Percentiles rank a stretch among this genome's conserved stretches.
Conservation (phyloP, 2,329 filamentous ascomycete species). For the Samsoniella hepiali region DNA sequence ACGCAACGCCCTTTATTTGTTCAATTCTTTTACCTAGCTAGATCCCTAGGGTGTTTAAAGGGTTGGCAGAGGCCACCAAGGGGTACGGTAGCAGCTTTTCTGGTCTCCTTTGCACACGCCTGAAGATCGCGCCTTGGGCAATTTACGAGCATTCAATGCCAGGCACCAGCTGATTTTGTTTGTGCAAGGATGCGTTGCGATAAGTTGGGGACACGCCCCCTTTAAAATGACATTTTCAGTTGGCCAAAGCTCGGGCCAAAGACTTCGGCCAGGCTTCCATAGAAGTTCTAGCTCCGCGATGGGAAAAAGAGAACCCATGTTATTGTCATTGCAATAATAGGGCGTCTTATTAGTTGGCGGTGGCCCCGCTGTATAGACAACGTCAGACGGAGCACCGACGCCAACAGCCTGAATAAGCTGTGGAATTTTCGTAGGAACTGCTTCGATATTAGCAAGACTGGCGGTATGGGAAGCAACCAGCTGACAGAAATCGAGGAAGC, state of each 20-base stretch:
- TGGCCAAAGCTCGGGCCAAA: background rate
- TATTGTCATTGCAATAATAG: no score
- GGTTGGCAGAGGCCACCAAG: background rate
- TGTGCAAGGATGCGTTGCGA: background rate
- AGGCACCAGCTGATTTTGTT: background rate
- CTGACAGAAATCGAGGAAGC: no score
- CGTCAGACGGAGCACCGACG: background rate
- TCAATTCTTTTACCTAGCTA: background rate
- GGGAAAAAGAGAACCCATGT: background rate
- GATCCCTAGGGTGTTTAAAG: background rate
- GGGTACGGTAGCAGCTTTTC: background rate
- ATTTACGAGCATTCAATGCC: background rate
- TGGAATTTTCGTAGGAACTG: no score
- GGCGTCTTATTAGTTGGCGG: background rate
- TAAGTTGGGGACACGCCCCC: background rate
- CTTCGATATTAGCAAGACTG: no score
- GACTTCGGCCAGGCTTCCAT: constrained; percentile 1
- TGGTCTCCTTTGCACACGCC: background rate
- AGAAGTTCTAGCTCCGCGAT: background rate
- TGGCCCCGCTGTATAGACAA: background rate
- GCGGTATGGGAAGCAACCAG: no score
- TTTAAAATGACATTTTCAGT: background rate
- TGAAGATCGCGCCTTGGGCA: background rate
- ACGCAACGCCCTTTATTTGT: background rate
- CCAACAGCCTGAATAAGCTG: no score